These are phyloP conservation scores for Onygenales sp. DNA, from an alignment of 2,329 filamentous ascomycete species.

Conservation along the genomic window DNA sequence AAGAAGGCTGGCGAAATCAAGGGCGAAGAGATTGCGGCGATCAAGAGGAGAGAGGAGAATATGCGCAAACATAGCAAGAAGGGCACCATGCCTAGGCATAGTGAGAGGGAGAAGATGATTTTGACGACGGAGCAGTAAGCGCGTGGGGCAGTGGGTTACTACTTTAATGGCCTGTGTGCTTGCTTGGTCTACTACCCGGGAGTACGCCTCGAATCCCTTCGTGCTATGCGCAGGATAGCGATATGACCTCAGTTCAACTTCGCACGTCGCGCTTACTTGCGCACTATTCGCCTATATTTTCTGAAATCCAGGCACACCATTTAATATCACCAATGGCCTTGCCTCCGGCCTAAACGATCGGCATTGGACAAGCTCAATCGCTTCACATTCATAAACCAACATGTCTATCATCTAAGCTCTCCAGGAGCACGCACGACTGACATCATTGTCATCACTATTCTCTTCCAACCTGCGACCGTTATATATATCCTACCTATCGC, in stretches of 20 bases:
- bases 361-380: too few relatives aligned
- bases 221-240: too few relatives aligned
- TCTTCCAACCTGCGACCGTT: not conserved
- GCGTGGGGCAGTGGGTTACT: not conserved
- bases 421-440: not conserved
- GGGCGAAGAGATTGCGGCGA: slow-evolving; percentile 71
- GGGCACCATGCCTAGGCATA: slow-evolving; percentile 61
- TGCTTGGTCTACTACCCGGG: too few relatives aligned
- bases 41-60: slow-evolving; percentile 90
- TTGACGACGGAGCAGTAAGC: slow-evolving; percentile 54
- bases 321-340: too few relatives aligned
- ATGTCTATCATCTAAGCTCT: not conserved
- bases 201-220: too few relatives aligned
- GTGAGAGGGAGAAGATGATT: slow-evolving; percentile 89
- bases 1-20: slow-evolving; percentile 98
- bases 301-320: not conserved
- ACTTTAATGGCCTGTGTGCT: too few relatives aligned
- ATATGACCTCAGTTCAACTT: too few relatives aligned
- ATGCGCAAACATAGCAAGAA: slow-evolving; percentile 75
- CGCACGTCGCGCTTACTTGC: not conserved
- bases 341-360: too few relatives aligned
- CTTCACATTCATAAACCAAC: too few relatives aligned
- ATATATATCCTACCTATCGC: slow-evolving; percentile 7
- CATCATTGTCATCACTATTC: not conserved
- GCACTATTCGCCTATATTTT: not conserved